Evolutionary conservation across 148 eudicot species (phyloP).

Genomic region (Rhododendron ferrugineum): DNA sequence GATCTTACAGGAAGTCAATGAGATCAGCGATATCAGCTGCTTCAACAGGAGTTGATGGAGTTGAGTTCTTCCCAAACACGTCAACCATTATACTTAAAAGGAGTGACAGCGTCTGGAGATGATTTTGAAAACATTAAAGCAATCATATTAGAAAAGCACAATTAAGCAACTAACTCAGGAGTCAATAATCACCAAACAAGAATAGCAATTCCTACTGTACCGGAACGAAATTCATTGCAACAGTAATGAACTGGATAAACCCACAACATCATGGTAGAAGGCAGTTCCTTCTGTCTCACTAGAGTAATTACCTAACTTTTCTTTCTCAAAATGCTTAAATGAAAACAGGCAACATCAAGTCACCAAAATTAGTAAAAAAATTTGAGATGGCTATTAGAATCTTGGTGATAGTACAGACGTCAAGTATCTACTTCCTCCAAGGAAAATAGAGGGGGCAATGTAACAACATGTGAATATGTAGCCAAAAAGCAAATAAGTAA

Average conservation of each 20-base stretch:
- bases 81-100: slow-evolving; percentile 76
- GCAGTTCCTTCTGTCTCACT: not conserved
- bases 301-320: not conserved
- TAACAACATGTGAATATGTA: not conserved
- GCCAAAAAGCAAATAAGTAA: not conserved
- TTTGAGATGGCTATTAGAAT: not conserved
- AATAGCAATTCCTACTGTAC: not conserved
- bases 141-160: not conserved
- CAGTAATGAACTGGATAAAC: not conserved
- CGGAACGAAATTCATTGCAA: not conserved
- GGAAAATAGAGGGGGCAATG: not conserved
- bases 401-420: not conserved
- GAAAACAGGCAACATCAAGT: not conserved
- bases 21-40: slow-evolving; percentile 88
- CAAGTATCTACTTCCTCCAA: not conserved
- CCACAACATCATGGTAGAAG: not conserved
- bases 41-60: slow-evolving; percentile 60
- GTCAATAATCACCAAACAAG: not conserved
- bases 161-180: slow-evolving; percentile 1
- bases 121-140: slow-evolving; percentile 6
- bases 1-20: slow-evolving; percentile 87
- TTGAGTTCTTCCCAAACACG: slow-evolving; percentile 85
- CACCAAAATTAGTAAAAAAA: not conserved
- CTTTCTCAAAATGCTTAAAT: not conserved
- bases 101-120: slow-evolving; percentile 56